Conservation (phyloP, 306 rosid genomes). For the Albizia julibrissin region DNA sequence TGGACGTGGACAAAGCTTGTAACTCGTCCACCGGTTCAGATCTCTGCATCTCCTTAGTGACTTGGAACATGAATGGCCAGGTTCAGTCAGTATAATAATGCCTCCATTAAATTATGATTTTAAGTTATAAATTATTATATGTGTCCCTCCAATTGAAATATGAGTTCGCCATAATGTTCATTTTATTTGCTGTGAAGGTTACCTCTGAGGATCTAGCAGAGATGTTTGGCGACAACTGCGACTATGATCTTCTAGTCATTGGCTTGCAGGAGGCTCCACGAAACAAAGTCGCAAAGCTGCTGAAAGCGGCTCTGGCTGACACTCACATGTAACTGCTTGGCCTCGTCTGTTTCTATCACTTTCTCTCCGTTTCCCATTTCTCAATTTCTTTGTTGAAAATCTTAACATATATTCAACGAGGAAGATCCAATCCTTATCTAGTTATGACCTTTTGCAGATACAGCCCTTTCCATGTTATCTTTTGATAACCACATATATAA, state of each 20-base stretch:
- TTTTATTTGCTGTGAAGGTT: conserved; percentile 34
- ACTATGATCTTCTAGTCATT: conserved; percentile 65
- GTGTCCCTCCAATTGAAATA: neutral
- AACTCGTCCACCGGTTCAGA: conserved; percentile 48
- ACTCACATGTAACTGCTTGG: conserved; percentile 54
- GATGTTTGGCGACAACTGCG: conserved; percentile 46
- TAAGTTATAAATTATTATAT: neutral
- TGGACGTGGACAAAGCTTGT: conserved; percentile 41
- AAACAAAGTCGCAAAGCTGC: conserved; percentile 37
- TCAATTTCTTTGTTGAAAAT: neutral
- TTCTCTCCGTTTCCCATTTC: neutral
- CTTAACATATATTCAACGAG: neutral
- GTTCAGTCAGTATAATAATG: conserved; percentile 6
- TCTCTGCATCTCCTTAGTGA: conserved; percentile 55
- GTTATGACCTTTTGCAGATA: neutral
- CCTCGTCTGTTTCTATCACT: neutral
- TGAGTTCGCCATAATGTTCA: neutral
- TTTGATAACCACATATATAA: neutral
- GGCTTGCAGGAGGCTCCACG: conserved; percentile 86
- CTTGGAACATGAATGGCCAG: conserved; percentile 90
- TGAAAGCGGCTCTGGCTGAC: conserved; percentile 44
- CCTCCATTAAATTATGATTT: neutral
- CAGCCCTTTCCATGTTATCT: neutral
- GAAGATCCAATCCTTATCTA: neutral
- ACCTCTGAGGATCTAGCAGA: conserved; percentile 58